Base-by-base conservation (phyloP, 1,284 basidiomycete genomes). In the Ustilago crameri region DNA sequence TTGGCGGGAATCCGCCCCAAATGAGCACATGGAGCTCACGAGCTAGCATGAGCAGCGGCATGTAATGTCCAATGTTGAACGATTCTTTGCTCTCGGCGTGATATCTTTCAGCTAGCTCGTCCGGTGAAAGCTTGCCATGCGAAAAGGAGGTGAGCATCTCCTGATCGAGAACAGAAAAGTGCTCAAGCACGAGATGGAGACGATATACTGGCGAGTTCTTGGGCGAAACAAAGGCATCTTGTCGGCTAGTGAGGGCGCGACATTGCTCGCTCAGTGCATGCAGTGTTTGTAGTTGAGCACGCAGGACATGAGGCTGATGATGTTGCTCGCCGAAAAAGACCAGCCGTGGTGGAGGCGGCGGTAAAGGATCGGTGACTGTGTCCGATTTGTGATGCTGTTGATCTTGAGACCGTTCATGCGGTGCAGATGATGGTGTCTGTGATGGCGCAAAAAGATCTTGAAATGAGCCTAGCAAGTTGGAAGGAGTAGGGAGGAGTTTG, bases 321-420 rank as follows among this genome's bases (percentile, higher is more conserved):
- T 79, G 76, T 37, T 79, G 76, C 48, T 79, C 76, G 34, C 76
- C 76, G 30, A 79, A 75, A 20, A 74, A 79, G 46, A 73, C 51
- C 26, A 76, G 35, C 12, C 72, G 48, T 2, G 66, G 70, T 26
- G 67, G 70, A 40, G 60, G 56, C 45, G 47, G n/a, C 15, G 51
- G 34, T 17, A 37, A 44, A 10, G 20, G 7, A 15, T 22, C 4
- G 15, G 47, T 10, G 27, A 18, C 3, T 7, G 26, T 34, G 2
- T 35, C 42, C 20, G 3, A 7, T 20, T 10, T 22, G 18, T 18
- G 14, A 3, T n/a, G 26, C 17, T 34, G 37, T 23, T 5, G 27
- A 27, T 51, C 35, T 17, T 35, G 23, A 1, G 47, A 22, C 30
- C 30, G 30, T 2, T 27, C 9, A 22, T 5, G 20, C 23, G 41